Conservation (phyloP, 495 filamentous ascomycete genomes). For the Wilcoxina mikolae region DNA sequence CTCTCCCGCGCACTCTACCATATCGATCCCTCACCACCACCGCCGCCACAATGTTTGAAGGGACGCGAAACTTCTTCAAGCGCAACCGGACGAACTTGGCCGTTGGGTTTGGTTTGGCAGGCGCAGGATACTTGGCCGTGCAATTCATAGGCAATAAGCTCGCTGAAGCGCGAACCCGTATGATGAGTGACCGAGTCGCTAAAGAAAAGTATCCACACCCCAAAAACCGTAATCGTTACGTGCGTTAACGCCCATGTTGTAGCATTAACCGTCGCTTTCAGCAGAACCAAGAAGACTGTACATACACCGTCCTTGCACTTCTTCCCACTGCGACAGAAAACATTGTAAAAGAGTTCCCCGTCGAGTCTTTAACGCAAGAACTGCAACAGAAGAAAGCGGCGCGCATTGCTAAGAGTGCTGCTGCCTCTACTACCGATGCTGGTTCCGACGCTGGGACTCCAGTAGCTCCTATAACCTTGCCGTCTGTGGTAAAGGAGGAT, state of each 20-base stretch:
- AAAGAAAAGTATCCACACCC: slow-evolving; percentile 64
- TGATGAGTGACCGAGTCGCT: slow-evolving; percentile 87
- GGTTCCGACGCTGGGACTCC: slow-evolving; percentile 13
- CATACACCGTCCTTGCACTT: slow-evolving; percentile 91
- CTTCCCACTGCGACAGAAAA: slow-evolving; percentile 80
- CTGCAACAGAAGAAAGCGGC: slow-evolving; percentile 87
- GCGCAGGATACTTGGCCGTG: slow-evolving; percentile 79
- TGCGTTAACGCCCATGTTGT: slow-evolving; percentile 12
- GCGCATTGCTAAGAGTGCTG: slow-evolving; percentile 45
- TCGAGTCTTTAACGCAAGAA: slow-evolving; percentile 77
- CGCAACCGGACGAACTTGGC: slow-evolving; percentile 83
- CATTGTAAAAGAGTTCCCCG: slow-evolving; percentile 72
- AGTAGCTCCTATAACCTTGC: neutral
- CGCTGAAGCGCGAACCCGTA: slow-evolving; percentile 79
- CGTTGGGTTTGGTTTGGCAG: slow-evolving; percentile 70
- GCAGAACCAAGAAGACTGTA: slow-evolving; percentile 97
- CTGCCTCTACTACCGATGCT: slow-evolving; percentile 10
- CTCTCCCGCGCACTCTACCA: too few relatives aligned
- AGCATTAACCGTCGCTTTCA: slow-evolving; percentile 76
- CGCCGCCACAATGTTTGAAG: slow-evolving; percentile 17
- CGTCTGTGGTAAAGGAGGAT: slow-evolving; percentile 17
- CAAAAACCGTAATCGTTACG: slow-evolving; percentile 13
- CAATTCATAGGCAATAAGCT: slow-evolving; percentile 87
- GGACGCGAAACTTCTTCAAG: slow-evolving; percentile 68
- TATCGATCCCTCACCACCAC: too few relatives aligned